Evolutionary conservation across 208 protist species (phyloP).

Genomic region (Leishmania major): DNA sequence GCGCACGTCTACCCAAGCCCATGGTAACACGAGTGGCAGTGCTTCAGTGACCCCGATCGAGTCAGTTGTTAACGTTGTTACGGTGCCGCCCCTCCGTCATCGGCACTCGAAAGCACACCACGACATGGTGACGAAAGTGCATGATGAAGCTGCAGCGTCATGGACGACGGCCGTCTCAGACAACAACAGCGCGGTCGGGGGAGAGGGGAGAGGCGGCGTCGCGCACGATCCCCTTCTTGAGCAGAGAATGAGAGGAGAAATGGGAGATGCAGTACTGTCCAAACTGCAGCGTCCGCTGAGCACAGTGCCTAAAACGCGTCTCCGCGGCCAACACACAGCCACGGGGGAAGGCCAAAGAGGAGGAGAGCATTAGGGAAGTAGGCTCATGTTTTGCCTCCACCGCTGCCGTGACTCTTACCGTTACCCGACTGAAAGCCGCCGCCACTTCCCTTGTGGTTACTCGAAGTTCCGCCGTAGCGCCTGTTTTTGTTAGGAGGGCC

Average conservation of each 20-base stretch:
- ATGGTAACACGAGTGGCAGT: not conserved
- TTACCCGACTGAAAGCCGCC: not conserved
- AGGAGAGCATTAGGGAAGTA: not conserved
- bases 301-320: not conserved
- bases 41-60: no score
- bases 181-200: not conserved
- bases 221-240: not conserved
- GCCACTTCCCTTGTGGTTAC: constrained; percentile 14
- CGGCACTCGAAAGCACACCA: not conserved
- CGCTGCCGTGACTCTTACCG: not conserved
- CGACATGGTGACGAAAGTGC: not conserved
- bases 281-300: not conserved
- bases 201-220: not conserved
- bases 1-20: not conserved
- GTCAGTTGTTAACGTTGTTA: not conserved
- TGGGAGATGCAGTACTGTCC: not conserved
- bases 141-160: not conserved
- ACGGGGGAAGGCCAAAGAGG: not conserved
- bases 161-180: no score
- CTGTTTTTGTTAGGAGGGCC: constrained; percentile 23
- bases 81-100: not conserved
- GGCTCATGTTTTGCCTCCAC: not conserved
- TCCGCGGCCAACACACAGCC: not conserved
- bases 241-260: not conserved
- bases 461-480: constrained; percentile 12